These are phyloP conservation scores for Penicillium simplicissimum DNA, from an alignment of 495 filamentous ascomycete genomes.

Conservation along the genomic window DNA sequence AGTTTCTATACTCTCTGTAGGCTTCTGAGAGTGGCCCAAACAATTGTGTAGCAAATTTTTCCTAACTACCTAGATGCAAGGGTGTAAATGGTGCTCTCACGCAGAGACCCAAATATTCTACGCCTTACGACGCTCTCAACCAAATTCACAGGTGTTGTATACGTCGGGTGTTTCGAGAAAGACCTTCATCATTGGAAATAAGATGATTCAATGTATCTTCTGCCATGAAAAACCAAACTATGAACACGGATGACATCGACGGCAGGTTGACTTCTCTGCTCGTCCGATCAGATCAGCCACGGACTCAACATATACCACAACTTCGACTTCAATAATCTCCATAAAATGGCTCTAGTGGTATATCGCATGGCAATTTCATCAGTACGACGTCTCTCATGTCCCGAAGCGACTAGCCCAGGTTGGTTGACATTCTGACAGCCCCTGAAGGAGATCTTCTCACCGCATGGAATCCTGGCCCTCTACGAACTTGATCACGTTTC, in stretches of 20 bases:
- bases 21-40: neutral
- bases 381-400: neutral
- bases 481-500: slow-evolving; percentile 9
- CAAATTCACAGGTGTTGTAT: neutral
- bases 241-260: neutral
- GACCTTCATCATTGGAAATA: neutral
- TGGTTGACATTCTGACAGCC: neutral
- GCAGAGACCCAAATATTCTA: neutral
- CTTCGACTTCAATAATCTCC: neutral
- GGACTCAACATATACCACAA: neutral
- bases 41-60: neutral
- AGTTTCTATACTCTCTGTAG: neutral
- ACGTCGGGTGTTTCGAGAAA: neutral
- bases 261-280: neutral
- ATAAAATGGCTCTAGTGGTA: neutral
- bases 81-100: neutral
- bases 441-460: slow-evolving; percentile 9
- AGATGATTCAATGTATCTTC: neutral
- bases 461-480: slow-evolving; percentile 20
- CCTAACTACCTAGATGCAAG: neutral
- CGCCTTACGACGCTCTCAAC: neutral
- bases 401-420: neutral
- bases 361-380: neutral
- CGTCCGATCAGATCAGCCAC: neutral
- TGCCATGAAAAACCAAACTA: neutral